A percentile compares a stretch with the other conserved stretches of the same genome.
Evolutionary conservation across 2,329 filamentous ascomycete genomes (phyloP).

Genomic region (Nemania diffusa): DNA sequence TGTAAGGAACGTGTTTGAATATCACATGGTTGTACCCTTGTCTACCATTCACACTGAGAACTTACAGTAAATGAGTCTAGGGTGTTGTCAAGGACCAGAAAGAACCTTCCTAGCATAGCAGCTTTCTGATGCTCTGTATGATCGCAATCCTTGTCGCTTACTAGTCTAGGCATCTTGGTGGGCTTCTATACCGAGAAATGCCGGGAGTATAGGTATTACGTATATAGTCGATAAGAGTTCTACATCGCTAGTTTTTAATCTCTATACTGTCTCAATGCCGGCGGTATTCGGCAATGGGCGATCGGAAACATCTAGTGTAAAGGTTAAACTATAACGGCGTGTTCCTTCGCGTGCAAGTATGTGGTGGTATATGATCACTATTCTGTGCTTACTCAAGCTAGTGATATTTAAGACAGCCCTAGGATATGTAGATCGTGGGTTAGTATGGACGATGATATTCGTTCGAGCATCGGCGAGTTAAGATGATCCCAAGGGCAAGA

Average conservation of each 20-base stretch:
- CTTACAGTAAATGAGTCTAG: background rate
- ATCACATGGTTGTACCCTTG: background rate
- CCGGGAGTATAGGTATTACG: background rate
- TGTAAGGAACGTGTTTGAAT: background rate
- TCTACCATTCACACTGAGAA: background rate
- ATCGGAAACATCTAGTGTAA: constrained; percentile 11
- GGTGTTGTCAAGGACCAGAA: background rate
- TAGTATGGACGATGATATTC: background rate
- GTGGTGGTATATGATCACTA: background rate
- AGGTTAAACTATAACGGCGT: background rate
- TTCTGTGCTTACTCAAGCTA: constrained; percentile 3
- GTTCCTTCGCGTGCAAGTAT: constrained; percentile 1
- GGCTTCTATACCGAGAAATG: background rate
- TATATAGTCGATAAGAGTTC: background rate
- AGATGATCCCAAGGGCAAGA: background rate
- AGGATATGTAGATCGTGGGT: background rate
- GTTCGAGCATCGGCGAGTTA: background rate
- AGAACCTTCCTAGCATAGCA: background rate
- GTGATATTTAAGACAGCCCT: background rate
- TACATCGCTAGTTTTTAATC: too few species aligned
- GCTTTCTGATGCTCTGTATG: constrained; percentile 4
- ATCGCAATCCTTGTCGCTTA: constrained; percentile 23
- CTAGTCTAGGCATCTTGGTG: constrained; percentile 7
- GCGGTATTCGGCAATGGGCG: background rate
- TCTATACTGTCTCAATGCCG: too few species aligned